phyloP scores from a whole-genome alignment of 345 rosid genomes.

The Ceriops decandra region DNA sequence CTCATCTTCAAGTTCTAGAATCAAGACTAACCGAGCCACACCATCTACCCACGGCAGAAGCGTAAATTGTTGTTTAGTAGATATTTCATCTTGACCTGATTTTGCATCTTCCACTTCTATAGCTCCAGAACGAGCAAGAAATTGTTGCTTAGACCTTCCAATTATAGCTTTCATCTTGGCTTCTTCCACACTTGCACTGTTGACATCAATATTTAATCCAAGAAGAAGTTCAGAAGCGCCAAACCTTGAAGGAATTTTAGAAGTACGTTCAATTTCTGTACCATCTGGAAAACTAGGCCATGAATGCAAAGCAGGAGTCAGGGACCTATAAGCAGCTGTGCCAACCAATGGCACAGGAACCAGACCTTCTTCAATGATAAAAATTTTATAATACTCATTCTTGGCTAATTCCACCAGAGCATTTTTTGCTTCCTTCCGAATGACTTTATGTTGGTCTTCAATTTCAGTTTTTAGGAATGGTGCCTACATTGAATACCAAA shows the following conservation, averaged over 20 bases:
- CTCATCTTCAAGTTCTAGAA: conserved; percentile 78
- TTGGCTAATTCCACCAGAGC: conserved; percentile 77
- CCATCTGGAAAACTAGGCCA: conserved; percentile 89
- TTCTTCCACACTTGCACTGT: conserved; percentile 48
- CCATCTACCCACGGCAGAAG: conserved; percentile 76
- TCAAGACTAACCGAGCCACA: conserved; percentile 82
- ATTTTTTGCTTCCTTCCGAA: conserved; percentile 68
- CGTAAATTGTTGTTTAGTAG: conserved; percentile 37
- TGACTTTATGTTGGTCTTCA: conserved; percentile 45
- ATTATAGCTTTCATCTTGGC: conserved; percentile 68
- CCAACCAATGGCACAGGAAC: conserved; percentile 78
- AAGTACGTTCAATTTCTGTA: conserved; percentile 48
- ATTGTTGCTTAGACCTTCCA: conserved; percentile 71
- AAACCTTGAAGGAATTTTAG: conserved; percentile 54
- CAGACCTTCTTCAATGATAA: conserved; percentile 78
- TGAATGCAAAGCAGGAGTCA: conserved; percentile 57
- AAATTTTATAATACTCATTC: conserved; percentile 67
- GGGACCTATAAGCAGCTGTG: conserved; percentile 67
- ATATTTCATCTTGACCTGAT: conserved; percentile 34
- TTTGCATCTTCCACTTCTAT: conserved; percentile 61
- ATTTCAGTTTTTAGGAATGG: conserved; percentile 44
- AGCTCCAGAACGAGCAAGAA: conserved; percentile 80
- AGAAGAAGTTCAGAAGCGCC: conserved; percentile 80
- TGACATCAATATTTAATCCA: conserved; percentile 49
- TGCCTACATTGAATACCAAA: conserved; percentile 42